Base-by-base conservation (phyloP, 208 protist species). In the Borovskyia barvae region DNA sequence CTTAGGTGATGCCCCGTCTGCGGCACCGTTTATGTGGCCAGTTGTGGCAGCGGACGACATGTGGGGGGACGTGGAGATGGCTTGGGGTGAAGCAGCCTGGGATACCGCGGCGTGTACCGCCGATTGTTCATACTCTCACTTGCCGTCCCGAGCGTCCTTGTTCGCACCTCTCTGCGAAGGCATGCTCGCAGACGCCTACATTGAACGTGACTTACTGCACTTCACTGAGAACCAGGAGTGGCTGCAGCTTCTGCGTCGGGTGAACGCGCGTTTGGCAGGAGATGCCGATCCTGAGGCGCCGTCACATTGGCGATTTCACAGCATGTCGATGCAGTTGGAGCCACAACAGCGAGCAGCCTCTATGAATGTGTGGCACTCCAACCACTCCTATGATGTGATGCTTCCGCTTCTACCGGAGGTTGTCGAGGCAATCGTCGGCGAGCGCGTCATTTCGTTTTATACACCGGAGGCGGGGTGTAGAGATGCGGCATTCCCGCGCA, bases 311-410 rank as follows among this genome's bases (percentile, higher is more conserved):
- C 36, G 6, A 50, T 50, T 71, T 47, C 49, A 71, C 49, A 71
- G 64, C 41, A 33, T 71, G 9, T 64, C 64, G 24, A 51, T 71
- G 47, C 59, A 51, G 20, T 49, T 63, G 33, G 55, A 53, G 39
- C 55, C 64, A 28, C 30, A 71, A 11, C 64, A 58, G 41, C 54
- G 64, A 12, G 64, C 64, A 4, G 28, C 64, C 12, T 58, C 12
- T 28, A 46, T 71, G 17, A 71, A 64, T 41, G 58, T 58, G 24
- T 71, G 64, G 64, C 54, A 71, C 55, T 71, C 64, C 2, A 53
- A 58, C 19, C 48, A 63, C 33, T 47, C 47, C 24, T 71, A 64
- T 42, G 64, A 71, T 42, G 49, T 64, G 5, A 53, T 20, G 28
- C 51, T 71, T 26, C 45, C 39, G 2, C 54, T 71, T 15, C n/a